These are phyloP conservation scores for Aspergillus sp. DNA, from an alignment of 2,329 filamentous ascomycete genomes.

Conservation along the genomic window DNA sequence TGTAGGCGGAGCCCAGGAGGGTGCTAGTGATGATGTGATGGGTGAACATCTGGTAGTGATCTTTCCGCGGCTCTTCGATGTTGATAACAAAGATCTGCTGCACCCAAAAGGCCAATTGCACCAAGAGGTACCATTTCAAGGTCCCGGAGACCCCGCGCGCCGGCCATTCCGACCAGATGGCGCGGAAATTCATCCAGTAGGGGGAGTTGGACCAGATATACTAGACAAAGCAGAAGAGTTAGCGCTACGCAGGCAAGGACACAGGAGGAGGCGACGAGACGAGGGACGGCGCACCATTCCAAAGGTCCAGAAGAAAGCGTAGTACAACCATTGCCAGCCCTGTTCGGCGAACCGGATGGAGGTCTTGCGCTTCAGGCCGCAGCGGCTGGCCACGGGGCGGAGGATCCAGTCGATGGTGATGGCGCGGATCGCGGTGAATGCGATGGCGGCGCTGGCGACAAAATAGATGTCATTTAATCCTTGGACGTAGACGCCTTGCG, in stretches of 20 bases:
- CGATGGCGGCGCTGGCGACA: constrained; percentile 73
- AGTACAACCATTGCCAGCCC: constrained; percentile 86
- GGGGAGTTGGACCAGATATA: constrained; percentile 76
- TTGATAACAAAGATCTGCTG: constrained; percentile 94
- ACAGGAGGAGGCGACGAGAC: not conserved
- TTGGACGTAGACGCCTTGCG: constrained; percentile 67
- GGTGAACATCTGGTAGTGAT: constrained; percentile 92
- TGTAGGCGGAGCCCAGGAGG: constrained; percentile 78
- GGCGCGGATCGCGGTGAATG: constrained; percentile 84
- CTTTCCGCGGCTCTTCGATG: constrained; percentile 90
- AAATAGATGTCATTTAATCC: constrained; percentile 78
- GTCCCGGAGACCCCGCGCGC: constrained; percentile 68
- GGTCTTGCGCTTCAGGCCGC: constrained; percentile 76
- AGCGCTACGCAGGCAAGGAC: not conserved
- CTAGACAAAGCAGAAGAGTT: constrained; percentile 43
- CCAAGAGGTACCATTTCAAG: constrained; percentile 85
- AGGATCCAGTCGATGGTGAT: constrained; percentile 84
- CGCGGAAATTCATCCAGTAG: constrained; percentile 72
- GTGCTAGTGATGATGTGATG: constrained; percentile 88
- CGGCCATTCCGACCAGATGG: constrained; percentile 85
- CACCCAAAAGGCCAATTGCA: constrained; percentile 88
- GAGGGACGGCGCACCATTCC: constrained; percentile 64
- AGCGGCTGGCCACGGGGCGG: constrained; percentile 68
- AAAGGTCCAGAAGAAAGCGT: constrained; percentile 73
- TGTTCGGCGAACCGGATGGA: constrained; percentile 88